Conservation (phyloP, 2,329 filamentous ascomycete species). For the Falciphora oryzae region DNA sequence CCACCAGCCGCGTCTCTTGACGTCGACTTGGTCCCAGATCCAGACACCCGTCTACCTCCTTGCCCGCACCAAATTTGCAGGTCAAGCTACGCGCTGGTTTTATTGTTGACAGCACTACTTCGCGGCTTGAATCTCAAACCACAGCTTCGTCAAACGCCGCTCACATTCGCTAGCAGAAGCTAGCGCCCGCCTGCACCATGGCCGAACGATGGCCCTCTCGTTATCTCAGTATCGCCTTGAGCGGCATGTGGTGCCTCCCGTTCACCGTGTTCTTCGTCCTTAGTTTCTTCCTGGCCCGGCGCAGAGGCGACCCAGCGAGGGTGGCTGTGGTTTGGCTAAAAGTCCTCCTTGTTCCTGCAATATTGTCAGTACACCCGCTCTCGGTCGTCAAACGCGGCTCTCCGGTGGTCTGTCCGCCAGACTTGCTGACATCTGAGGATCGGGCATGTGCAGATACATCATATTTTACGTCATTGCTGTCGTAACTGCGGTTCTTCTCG, state of each 20-base stretch:
- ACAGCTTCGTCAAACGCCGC: neutral
- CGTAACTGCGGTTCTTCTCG: neutral
- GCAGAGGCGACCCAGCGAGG: constrained; percentile 10
- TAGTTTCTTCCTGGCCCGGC: constrained; percentile 15
- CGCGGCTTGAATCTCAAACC: neutral
- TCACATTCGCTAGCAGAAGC: neutral
- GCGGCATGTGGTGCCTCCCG: constrained; percentile 16
- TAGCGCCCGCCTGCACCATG: neutral
- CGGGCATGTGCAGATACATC: neutral
- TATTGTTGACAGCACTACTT: neutral
- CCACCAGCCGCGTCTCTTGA: too few species aligned
- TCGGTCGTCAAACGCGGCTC: too few species aligned
- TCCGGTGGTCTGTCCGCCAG: neutral
- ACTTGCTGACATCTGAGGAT: neutral
- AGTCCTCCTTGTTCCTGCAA: neutral
- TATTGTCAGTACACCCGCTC: neutral
- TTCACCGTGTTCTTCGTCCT: constrained; percentile 18
- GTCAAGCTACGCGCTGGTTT: neutral
- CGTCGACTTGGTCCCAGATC: too few species aligned
- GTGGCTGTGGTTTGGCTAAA: neutral
- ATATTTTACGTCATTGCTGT: neutral
- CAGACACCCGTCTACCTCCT: neutral
- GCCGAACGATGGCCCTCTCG: neutral
- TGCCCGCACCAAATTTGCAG: neutral
- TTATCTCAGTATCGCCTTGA: neutral